Base-by-base conservation (phyloP, 208 protist species). In the Trypanosoma cruzi region DNA sequence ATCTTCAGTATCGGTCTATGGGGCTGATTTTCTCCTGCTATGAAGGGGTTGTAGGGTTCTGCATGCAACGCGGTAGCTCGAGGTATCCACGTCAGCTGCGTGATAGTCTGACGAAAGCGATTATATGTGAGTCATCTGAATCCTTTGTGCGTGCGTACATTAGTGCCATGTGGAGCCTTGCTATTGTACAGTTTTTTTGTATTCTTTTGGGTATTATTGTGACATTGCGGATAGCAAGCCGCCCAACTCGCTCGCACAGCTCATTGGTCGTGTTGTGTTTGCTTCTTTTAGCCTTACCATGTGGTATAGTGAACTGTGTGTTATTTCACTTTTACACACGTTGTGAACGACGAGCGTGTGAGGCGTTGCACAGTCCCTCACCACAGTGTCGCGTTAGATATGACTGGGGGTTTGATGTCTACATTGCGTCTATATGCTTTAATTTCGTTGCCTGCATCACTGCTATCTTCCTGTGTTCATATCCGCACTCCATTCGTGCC, bases 21-120 rank as follows among this genome's bases (percentile, higher is more conserved):
- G 86, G 89, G 22, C 18, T 94, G 20, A 89, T 94, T 62, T 74
- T 85, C 29, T 26, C 71, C 2, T 94, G 89, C 68, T 56, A 24
- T 14, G 58, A 81, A 16, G 37, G 64, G 2, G 31, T 78, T 20
- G 58, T 71, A 20, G 54, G 73, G 22, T 46, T 80, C n/a, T 93
- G 87, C 76, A 53, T 52, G 2, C 14, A 59, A 13, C 68, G 65
- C 40, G 26, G 37, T 7, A 82, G 67, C 55, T 64, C 81, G 24
- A 28, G 52, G 22, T 63, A 77, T 34, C 26, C 58, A 29, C 82
- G 71, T 60, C 29, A 18, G 28, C 26, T 93, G 6, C 18, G 31
- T 2, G 81, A 89, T 44, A 22, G 34, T 14, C 54, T 71, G 4
- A 88, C 79, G 0, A 78, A 74, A n/a, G 46, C 52, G 13, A 68